Conservation (phyloP, 78 protist genomes). For the Pirum gemmata region DNA sequence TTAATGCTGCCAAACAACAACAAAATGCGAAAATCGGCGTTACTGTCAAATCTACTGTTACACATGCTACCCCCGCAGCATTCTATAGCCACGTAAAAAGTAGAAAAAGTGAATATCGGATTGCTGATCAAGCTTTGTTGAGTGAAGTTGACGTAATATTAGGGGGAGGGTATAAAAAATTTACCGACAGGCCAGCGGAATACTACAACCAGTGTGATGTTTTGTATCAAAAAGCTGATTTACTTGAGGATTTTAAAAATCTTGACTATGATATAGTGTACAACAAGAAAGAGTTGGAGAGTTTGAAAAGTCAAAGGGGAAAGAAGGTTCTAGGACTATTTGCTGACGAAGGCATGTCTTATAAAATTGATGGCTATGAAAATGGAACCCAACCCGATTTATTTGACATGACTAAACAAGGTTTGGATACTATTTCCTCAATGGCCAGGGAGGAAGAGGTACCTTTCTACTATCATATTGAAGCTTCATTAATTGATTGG, state of each 20-base stretch:
- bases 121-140: conserved; percentile 21
- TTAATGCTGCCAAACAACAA: conserved; percentile 33
- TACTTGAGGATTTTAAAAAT: conserved; percentile 18
- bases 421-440: background rate
- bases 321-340: conserved; percentile 16
- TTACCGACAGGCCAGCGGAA: conserved; percentile 20
- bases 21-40: conserved; percentile 13
- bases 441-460: background rate
- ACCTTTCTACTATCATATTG: conserved; percentile 5
- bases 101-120: conserved; percentile 2
- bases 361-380: background rate
- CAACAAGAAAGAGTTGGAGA: background rate
- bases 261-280: conserved; percentile 1
- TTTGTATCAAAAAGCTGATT: background rate
- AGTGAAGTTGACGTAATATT: conserved; percentile 20
- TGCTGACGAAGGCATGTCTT: background rate
- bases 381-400: conserved; percentile 1
- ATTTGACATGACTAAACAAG: background rate
- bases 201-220: conserved; percentile 8
- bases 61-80: conserved; percentile 45
- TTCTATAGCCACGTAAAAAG: conserved; percentile 5
- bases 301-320: background rate
- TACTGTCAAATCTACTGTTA: conserved; percentile 27
- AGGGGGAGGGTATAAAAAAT: conserved; percentile 27
- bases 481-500: conserved; percentile 23